phyloP scores from a whole-genome alignment of 1,284 basidiomycete species.

The Ustilago bromivora region DNA sequence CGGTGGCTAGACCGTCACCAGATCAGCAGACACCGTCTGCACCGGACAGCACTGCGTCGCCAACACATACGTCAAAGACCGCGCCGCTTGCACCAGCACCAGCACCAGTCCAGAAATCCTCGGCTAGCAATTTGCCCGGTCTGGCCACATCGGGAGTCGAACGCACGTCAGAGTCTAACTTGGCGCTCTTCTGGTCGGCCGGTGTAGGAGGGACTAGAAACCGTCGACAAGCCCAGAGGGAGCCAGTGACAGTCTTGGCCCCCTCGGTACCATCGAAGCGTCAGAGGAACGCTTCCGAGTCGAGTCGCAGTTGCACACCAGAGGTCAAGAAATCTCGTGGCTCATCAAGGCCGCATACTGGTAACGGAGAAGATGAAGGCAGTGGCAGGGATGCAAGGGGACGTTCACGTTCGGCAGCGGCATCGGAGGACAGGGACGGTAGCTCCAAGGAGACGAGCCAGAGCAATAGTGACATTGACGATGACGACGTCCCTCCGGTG shows the following conservation, averaged over 20 bases:
- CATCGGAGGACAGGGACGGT: conserved; percentile 26
- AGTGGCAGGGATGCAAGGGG: conserved; percentile 35
- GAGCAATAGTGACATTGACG: conserved; percentile 40
- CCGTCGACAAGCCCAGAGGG: conserved; percentile 56
- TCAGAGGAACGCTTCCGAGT: conserved; percentile 33
- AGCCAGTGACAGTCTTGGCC: conserved; percentile 42
- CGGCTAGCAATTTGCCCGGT: conserved; percentile 41
- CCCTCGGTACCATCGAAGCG: conserved; percentile 35
- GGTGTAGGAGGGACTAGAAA: conserved; percentile 63
- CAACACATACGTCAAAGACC: conserved; percentile 16
- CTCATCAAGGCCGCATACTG: conserved; percentile 5
- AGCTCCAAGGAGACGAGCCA: conserved; percentile 31
- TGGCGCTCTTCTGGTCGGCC: conserved; percentile 68
- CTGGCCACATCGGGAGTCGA: conserved; percentile 66
- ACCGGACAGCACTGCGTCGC: conserved; percentile 7
- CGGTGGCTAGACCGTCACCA: conserved; percentile 22
- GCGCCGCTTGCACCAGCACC: conserved; percentile 25
- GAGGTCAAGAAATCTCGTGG: conserved; percentile 44
- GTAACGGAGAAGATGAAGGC: conserved; percentile 33
- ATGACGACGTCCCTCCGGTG: conserved; percentile 22
- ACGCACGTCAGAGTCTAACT: conserved; percentile 67
- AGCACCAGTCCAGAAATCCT: conserved; percentile 19
- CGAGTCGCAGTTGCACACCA: conserved; percentile 48
- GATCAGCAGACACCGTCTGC: conserved; percentile 19
- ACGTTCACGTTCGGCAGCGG: conserved; percentile 33